These are phyloP conservation scores for Oryza australiensis DNA, from an alignment of 176 grass and related monocot genomes.

Conservation along the genomic window DNA sequence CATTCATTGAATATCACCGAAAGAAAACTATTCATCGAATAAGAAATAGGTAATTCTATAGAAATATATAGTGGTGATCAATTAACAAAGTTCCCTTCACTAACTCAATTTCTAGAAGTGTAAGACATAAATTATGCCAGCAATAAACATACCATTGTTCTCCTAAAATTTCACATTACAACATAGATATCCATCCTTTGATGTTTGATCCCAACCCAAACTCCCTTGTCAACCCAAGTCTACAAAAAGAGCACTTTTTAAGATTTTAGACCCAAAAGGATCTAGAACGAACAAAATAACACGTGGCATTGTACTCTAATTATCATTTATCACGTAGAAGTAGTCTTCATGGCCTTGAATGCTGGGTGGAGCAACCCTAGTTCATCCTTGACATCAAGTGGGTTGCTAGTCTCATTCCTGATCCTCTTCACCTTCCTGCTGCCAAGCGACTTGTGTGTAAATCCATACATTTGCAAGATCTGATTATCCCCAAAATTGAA, in stretches of 20 bases:
- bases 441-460: slow-evolving; percentile 77
- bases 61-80: not conserved
- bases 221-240: slow-evolving; percentile 28
- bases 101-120: slow-evolving; percentile 29
- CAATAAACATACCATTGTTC: slow-evolving; percentile 39
- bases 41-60: slow-evolving; percentile 4
- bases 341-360: slow-evolving; percentile 79
- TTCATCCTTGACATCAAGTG: slow-evolving; percentile 72
- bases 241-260: slow-evolving; percentile 50
- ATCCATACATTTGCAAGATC: slow-evolving; percentile 97
- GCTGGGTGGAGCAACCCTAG: slow-evolving; percentile 86
- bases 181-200: slow-evolving; percentile 47
- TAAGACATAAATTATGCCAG: slow-evolving; percentile 44
- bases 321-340: slow-evolving; percentile 40
- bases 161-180: slow-evolving; percentile 53
- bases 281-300: slow-evolving; percentile 61
- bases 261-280: slow-evolving; percentile 55
- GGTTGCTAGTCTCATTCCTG: slow-evolving; percentile 88
- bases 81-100: slow-evolving; percentile 35
- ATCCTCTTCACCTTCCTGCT: slow-evolving; percentile 91
- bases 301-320: slow-evolving; percentile 45
- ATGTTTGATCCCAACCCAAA: slow-evolving; percentile 23
- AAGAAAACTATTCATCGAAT: not conserved
- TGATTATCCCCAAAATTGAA: slow-evolving; percentile 99
- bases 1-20: not conserved